A percentile compares a stretch with the other conserved stretches of the same genome.
phyloP scores from a whole-genome alignment of 1,284 basidiomycete species.

The Cryptococcus sp. region DNA sequence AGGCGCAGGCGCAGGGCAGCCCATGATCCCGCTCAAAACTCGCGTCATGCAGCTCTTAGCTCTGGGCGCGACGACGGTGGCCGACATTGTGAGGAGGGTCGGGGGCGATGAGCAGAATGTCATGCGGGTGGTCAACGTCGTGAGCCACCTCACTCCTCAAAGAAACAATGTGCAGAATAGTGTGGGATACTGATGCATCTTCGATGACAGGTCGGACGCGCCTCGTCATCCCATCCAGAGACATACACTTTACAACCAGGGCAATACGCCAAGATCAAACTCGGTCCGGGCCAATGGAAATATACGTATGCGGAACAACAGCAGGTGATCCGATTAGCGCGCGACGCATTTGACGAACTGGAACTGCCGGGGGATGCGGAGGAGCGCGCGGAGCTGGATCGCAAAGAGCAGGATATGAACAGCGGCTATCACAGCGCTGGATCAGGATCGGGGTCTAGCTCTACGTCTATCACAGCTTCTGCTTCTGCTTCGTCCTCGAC shows the following conservation, averaged over 20 bases:
- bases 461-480: constrained; percentile 1
- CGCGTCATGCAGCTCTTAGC: constrained; percentile 47
- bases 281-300: constrained; percentile 36
- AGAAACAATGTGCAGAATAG: too few relatives aligned
- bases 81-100: constrained; percentile 33
- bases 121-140: constrained; percentile 44
- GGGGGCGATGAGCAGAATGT: constrained; percentile 42
- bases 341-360: constrained; percentile 46
- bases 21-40: constrained; percentile 48
- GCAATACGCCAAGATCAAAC: constrained; percentile 50
- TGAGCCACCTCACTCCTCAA: constrained; percentile 24
- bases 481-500: background rate
- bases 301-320: constrained; percentile 43
- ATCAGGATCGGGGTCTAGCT: constrained; percentile 7
- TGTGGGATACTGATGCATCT: background rate
- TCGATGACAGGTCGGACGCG: constrained; percentile 30
- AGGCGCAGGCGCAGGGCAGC: background rate
- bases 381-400: constrained; percentile 40
- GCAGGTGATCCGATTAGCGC: constrained; percentile 36
- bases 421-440: constrained; percentile 11
- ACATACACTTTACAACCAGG: constrained; percentile 35
- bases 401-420: constrained; percentile 35
- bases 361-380: constrained; percentile 36
- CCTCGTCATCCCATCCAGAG: constrained; percentile 15
- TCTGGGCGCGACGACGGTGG: constrained; percentile 34